Conservation (phyloP, 2,329 filamentous ascomycete genomes). For the Cladorrhinum sp. region DNA sequence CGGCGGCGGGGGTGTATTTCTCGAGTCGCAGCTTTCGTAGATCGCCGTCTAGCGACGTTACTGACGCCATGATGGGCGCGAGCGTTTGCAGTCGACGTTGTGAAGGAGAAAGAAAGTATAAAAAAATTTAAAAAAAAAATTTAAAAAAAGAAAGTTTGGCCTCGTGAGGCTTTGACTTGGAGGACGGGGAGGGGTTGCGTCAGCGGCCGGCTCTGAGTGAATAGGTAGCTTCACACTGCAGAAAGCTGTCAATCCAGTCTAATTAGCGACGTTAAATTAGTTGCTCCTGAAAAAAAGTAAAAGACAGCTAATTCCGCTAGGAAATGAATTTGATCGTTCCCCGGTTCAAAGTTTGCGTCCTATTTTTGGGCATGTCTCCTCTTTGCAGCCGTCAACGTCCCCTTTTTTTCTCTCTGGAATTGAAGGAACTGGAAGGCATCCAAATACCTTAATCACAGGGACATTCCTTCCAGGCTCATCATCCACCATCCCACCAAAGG, state of each 20-base stretch:
- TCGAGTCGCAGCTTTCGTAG: conserved; percentile 89
- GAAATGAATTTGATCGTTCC: neutral
- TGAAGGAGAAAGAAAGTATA: neutral
- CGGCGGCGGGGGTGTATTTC: conserved; percentile 87
- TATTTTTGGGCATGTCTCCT: neutral
- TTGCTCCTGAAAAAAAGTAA: neutral
- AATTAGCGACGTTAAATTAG: neutral
- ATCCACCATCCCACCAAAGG: neutral
- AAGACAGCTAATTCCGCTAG: neutral
- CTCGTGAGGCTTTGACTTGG: too few relatives aligned
- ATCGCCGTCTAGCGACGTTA: conserved; percentile 90
- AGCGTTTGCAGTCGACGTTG: too few relatives aligned
- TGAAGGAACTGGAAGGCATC: neutral
- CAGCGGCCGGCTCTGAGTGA: neutral
- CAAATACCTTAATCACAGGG: neutral
- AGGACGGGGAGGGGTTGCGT: neutral
- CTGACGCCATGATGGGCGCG: conserved; percentile 71
- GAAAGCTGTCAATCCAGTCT: neutral
- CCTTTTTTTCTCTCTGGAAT: neutral
- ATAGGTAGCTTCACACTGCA: neutral
- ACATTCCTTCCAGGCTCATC: neutral
- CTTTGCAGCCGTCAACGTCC: neutral
- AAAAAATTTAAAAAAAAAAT: neutral
- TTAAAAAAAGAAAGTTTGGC: too few relatives aligned
- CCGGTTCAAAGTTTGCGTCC: neutral